Evolutionary conservation across 805 yeast species (phyloP), one percentile per base, ranked within the genome.

Genomic region (Metschnikowia santaceciliae): DNA sequence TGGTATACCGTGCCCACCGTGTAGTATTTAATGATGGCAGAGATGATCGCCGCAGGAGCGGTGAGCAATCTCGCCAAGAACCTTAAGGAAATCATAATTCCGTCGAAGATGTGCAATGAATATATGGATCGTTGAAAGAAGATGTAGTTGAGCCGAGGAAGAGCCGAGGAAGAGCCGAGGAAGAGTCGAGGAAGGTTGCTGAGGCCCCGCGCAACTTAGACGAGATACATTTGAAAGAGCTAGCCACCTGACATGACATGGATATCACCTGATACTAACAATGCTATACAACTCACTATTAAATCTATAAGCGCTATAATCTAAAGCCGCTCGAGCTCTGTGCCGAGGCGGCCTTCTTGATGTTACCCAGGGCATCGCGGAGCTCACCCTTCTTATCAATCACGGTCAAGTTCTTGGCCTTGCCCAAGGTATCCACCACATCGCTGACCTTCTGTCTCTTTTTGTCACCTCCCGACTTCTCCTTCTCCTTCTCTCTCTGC

Each of bases 311-410:
- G n/a, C 34, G 22, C 17, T 44, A 59, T 48, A 59, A 56, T 46
- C 54, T 47, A 48, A 67, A 70, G 48, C 58, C 61, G 51, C 60
- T 66, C 8, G 71, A 62, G 3, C 61, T 56, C 52, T 62, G 66
- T 4, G 66, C 60, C 17, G 63, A 68, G 47, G 65, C 62, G 14
- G 74, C 73, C 62, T 75, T 81, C 60, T 80, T 81, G 45, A 77
- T 66, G 51, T 84, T 81, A 64, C 96, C 96, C 55, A 75, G 78
- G 53, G 84, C 76, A 65, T 88, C 94, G 48, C 84, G 79, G 71
- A 80, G 79, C 62, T 83, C 84, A 61, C 96, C 96, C 65, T 81
- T 79, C 58, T 78, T 81, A 62, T 85, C 90, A 62, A 89, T 83
- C 54, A 88, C 80, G 1, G 94, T 86, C 59, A 89, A 82, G 61